Conservation (phyloP, 257 asterid species). For the Solanum neorickii region DNA sequence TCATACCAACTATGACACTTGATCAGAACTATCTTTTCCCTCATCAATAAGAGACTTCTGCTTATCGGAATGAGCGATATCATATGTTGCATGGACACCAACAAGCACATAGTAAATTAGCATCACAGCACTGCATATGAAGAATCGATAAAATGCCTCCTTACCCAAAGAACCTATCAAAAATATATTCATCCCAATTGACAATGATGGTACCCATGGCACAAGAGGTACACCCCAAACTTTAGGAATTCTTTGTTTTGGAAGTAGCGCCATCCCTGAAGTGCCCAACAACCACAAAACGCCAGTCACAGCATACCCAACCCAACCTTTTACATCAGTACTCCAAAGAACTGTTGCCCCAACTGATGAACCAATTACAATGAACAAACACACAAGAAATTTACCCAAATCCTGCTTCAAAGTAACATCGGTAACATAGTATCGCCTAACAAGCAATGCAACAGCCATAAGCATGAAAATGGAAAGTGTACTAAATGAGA, state of each 20-base stretch:
- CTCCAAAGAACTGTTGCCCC: constrained; percentile 52
- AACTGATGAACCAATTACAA: constrained; percentile 49
- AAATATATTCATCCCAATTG: constrained; percentile 61
- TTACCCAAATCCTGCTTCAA: constrained; percentile 30
- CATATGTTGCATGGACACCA: constrained; percentile 90
- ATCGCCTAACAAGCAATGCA: constrained; percentile 76
- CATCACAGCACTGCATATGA: constrained; percentile 70
- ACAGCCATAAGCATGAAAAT: constrained; percentile 98
- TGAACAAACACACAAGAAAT: constrained; percentile 26
- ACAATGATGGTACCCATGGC: constrained; percentile 82
- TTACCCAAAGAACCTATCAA: constrained; percentile 79
- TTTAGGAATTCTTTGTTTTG: constrained; percentile 53
- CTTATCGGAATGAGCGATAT: constrained; percentile 43
- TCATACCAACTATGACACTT: constrained; percentile 9
- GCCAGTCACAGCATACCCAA: constrained; percentile 30
- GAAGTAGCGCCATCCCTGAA: constrained; percentile 53
- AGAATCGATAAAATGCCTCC: constrained; percentile 58
- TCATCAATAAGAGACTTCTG: constrained; percentile 14
- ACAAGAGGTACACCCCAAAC: constrained; percentile 98
- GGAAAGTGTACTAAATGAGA: constrained; percentile 79
- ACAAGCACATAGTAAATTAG: constrained; percentile 63
- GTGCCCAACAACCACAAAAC: constrained; percentile 58
- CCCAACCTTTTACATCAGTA: constrained; percentile 23
- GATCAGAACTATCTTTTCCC: constrained; percentile 8
- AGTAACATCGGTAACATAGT: constrained; percentile 59